Base-by-base conservation (phyloP, 2,329 filamentous ascomycete genomes). In the Nigrospora osmanthi region DNA sequence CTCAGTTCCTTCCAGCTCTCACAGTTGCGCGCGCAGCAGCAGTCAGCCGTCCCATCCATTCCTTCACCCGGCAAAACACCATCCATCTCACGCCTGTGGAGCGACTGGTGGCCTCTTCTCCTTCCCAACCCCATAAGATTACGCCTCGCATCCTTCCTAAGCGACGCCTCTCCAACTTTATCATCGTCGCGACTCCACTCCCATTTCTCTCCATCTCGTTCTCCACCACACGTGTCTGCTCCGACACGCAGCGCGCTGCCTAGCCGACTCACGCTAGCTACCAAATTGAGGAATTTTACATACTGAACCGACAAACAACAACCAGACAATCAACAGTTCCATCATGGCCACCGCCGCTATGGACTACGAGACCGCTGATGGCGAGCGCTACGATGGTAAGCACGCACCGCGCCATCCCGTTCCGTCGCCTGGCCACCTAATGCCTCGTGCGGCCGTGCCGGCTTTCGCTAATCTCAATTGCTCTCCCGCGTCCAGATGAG, bases 301-400 rank as follows among this genome's bases (percentile, higher is more conserved):
- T 33, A 42, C 40, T 35, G 14, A 42, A 42, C 23, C 40, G 28
- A 42, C 39, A 33, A 33, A 41, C 31, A 41, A 41, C 31, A 41
- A 31, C 34, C 40, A 36, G 40, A n/a, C 34, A 14, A 35, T 10
- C 34, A 35, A 10, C 34, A 62, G 52, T 13, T 38, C 23, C 35
- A 39, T 44, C 53, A 81, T 81, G 78, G 78, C 78, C 46, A 81
- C 79, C 52, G 80, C 77, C 36, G 76, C 79, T 53, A 85, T 85
- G 81, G 81, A 85, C 60, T 85, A 85, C 64, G 81, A 85, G 64
- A 78, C 76, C 61, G 77, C 80, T 52, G 82, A 80, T 58, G 79
- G 78, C 58, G 77, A 82, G 64, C 79, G 76, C 50, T 83, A 81
- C 54, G 80, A 84, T 59, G 81, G 81, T 84, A 68, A 56, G 71